A percentile compares a stretch with the other conserved stretches of the same genome.
Conservation (phyloP, 2,329 filamentous ascomycete species). For the Fusarium nurragi region DNA sequence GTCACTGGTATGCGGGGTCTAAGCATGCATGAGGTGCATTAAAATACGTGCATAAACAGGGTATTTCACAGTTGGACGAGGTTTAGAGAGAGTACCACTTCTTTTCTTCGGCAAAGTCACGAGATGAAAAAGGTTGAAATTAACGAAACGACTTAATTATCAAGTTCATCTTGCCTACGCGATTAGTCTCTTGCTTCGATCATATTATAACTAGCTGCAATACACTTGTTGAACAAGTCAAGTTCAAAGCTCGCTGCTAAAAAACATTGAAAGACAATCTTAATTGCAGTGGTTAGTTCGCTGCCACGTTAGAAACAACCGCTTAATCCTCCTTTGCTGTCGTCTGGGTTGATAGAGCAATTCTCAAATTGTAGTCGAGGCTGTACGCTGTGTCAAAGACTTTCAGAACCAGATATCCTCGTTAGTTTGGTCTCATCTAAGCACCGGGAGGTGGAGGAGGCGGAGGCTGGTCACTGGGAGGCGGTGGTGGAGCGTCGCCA, state of each 20-base stretch:
- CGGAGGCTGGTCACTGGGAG: slow-evolving; percentile 69
- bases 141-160: slow-evolving; percentile 31
- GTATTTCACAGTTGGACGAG: slow-evolving; percentile 9
- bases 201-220: slow-evolving; percentile 21
- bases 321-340: slow-evolving; percentile 2
- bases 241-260: slow-evolving; percentile 7
- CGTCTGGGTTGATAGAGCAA: slow-evolving; percentile 1
- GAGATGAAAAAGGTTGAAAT: neutral
- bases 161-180: slow-evolving; percentile 40
- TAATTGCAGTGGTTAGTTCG: slow-evolving; percentile 33
- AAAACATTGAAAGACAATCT: slow-evolving; percentile 13
- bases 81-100: neutral
- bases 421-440: slow-evolving; percentile 44
- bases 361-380: slow-evolving; percentile 6
- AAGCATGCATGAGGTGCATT: slow-evolving; percentile 37
- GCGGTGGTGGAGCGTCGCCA: slow-evolving; percentile 66
- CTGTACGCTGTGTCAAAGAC: slow-evolving; percentile 20
- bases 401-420: neutral
- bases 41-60: slow-evolving; percentile 30
- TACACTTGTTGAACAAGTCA: slow-evolving; percentile 5
- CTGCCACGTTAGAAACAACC: slow-evolving; percentile 30
- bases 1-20: slow-evolving; percentile 30
- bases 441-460: slow-evolving; percentile 69
- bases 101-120: neutral
- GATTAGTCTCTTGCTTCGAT: slow-evolving; percentile 40